Evolutionary conservation across 139 green algal genomes (phyloP), one percentile per base, ranked within the genome.

Genomic region (Coccomyxa sp.): DNA sequence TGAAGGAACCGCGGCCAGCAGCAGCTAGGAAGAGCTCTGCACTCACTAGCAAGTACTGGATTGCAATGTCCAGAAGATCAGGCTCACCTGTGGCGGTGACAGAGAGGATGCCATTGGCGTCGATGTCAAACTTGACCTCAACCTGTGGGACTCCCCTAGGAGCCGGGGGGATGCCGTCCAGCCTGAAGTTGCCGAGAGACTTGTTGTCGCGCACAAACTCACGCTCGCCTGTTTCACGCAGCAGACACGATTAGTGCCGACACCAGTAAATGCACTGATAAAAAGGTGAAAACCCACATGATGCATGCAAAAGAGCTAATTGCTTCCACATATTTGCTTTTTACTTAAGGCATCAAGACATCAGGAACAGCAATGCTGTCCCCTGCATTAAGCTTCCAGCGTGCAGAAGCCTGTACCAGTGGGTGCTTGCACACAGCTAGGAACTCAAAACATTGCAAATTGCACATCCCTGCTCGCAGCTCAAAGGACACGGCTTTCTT

Each of bases 161-260:
- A 0, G 96, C 96, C n/a, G 96, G 93, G 45, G 96, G 96, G 84
- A 99, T 99, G 83, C 96, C 96, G 84, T 99, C 96, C 82, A 99
- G 90, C 45, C 95, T 88, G 93, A 98, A 99, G 84, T 93, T 98
- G 80, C 96, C 96, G 85, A 99, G 90, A 58, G 84, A 94, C 94
- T 99, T 99, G 95, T 98, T 98, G 91, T 99, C 96, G 77, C 90
- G 91, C 0, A 96, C 96, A 90, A 98, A 98, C 89, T 96, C 88
- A 81, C 88, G 86, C 84, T 92, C 88, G 60, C 88, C 88, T 83
- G 57, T 45, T 63, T n/a, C n/a, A 51, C 3, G 38, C 38, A 51
- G 7, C 38, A 51, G 3, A 51, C 38, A 51, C 7, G 12, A 79
- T 25, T 11, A 9, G 67, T 31, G 67, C 4, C 3, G 9, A 27